Base-by-base conservation (phyloP, 257 asterid genomes). In the Henckelia pumila region DNA sequence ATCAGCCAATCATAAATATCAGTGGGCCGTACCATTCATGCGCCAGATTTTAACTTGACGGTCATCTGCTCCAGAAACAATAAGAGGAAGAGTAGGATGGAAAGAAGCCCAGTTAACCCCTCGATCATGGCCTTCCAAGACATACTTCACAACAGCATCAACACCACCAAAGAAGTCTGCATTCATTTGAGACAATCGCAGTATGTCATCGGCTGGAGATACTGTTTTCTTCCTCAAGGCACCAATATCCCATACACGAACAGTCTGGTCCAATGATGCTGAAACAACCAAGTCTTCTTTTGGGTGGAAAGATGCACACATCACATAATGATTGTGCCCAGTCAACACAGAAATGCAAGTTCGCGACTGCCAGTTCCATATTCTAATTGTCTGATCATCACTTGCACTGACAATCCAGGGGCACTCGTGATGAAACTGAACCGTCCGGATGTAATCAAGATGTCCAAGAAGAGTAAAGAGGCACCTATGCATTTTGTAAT, bases 351-450 rank as follows among this genome's bases (percentile, higher is more conserved):
- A 88, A 60, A 94, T 81, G 80, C 97, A 91, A 59, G 93, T 88
- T 2, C 99, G 94, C 1, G 99, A 94, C 62, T 94, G 99, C 99
- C 99, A 94, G 64, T 94, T 94, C 99, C 99, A 94, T 72, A 94
- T 87, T 77, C 99, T 83, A 64, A 94, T 94, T 28, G 99, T 94
- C 82, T 94, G 99, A 67, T 94, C 99, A 81, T 91, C 99, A 79
- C 96, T 88, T 40, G 97, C 95, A 80, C 99, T 94, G 35, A 94
- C 91, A 3, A 94, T 94, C 99, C 99, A 91, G 28, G 99, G 99
- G 80, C 80, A 77, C 82, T 91, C 99, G 26, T 94, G 99, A 80
- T 94, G 99, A 75, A 94, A 94, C 59, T 94, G 99, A 44, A 91
- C 97, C 0, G 97, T 94, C 24, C 99, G 84, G 68, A 94, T 87